A percentile compares a stretch with the other conserved stretches of the same genome.
phyloP scores from a whole-genome alignment of 2,329 filamentous ascomycete genomes.

The Neospermospora avenae region DNA sequence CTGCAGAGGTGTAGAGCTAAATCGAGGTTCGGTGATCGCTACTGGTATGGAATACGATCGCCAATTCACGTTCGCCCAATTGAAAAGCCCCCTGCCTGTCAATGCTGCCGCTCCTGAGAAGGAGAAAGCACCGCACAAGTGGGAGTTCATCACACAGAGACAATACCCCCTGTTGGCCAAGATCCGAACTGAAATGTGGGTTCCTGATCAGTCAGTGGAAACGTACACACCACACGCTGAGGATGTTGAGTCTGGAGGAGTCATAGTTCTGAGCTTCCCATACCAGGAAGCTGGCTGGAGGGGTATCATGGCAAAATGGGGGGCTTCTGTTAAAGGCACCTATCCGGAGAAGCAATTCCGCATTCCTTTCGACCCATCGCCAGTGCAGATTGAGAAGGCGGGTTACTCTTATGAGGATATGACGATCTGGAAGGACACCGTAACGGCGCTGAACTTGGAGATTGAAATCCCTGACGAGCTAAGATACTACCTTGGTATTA shows the following conservation, averaged over 20 bases:
- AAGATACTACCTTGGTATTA: constrained; percentile 62
- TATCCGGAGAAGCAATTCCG: constrained; percentile 61
- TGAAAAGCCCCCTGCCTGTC: constrained; percentile 47
- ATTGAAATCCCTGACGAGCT: constrained; percentile 60
- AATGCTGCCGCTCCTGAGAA: constrained; percentile 36
- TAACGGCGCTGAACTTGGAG: constrained; percentile 54
- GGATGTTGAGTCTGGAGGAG: constrained; percentile 52
- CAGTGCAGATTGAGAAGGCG: constrained; percentile 53
- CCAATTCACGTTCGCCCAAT: constrained; percentile 77
- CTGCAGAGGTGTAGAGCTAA: constrained; percentile 72
- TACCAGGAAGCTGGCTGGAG: constrained; percentile 49
- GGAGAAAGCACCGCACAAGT: constrained; percentile 46
- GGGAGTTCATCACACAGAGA: constrained; percentile 70
- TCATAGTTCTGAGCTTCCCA: constrained; percentile 65
- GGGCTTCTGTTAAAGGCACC: constrained; percentile 50
- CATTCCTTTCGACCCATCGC: constrained; percentile 61
- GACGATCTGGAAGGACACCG: constrained; percentile 60
- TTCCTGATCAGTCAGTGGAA: constrained; percentile 58
- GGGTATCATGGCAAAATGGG: constrained; percentile 44
- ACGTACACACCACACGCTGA: constrained; percentile 47
- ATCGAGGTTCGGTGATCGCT: constrained; percentile 58
- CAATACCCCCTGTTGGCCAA: constrained; percentile 69
- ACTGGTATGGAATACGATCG: constrained; percentile 77
- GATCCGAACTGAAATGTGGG: constrained; percentile 65
- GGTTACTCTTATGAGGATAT: constrained; percentile 61